Evolutionary conservation across 495 filamentous ascomycete genomes (phyloP).

Genomic region (Aspergillus asperescens): DNA sequence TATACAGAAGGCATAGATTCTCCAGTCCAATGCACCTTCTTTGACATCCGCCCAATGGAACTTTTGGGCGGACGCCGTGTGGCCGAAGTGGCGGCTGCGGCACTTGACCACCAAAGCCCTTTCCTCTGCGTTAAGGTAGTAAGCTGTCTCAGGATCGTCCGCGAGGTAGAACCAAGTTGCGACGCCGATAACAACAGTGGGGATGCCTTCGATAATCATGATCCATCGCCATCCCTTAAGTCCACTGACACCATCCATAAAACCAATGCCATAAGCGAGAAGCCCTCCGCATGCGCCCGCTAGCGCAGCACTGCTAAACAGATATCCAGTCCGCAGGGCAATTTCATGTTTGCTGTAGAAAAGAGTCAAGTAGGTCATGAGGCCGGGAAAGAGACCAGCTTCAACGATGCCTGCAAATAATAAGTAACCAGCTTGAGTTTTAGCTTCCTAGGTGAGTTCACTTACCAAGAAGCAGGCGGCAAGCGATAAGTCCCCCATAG

Average conservation of each 20-base stretch:
- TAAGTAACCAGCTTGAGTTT: neutral
- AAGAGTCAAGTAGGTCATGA: constrained; percentile 65
- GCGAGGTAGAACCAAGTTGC: constrained; percentile 58
- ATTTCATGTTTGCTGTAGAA: constrained; percentile 73
- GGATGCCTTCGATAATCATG: constrained; percentile 67
- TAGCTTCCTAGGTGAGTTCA: neutral
- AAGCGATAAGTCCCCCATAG: constrained; percentile 53
- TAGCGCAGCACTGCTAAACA: constrained; percentile 71
- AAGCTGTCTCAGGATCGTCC: constrained; percentile 57
- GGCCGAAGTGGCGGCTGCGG: constrained; percentile 48
- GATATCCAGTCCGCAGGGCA: constrained; percentile 66
- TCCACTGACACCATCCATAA: constrained; percentile 63
- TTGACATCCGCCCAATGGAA: constrained; percentile 54
- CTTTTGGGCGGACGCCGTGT: constrained; percentile 54
- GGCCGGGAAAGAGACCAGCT: constrained; percentile 50
- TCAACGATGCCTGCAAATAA: constrained; percentile 41
- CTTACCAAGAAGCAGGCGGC: constrained; percentile 47
- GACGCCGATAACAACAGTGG: constrained; percentile 58
- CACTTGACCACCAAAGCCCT: constrained; percentile 43
- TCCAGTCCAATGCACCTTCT: constrained; percentile 55
- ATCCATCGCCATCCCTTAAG: constrained; percentile 53
- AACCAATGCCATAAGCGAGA: constrained; percentile 66
- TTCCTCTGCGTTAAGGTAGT: constrained; percentile 58
- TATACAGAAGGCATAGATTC: constrained; percentile 60
- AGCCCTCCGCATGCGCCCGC: constrained; percentile 73